Evolutionary conservation across 345 rosid species (phyloP), one percentile per base, ranked within the genome.

Genomic region (Orychophragmus violaceus): DNA sequence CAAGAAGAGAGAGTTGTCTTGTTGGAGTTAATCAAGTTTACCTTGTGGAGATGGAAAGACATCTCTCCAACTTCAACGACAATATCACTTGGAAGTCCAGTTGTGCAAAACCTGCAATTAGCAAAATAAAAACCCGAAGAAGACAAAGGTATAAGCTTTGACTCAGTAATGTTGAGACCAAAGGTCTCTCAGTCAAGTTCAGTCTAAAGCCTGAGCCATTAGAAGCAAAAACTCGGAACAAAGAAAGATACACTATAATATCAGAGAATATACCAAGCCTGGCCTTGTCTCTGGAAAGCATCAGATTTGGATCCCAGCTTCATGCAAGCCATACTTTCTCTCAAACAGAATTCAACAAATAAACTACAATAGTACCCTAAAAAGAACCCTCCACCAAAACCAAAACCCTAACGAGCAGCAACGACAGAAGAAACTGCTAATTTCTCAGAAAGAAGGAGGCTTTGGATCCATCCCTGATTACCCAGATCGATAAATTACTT

Each of bases 31-130:
- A 19, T n/a, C 52, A 42, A 74, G 14, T 23, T 61, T 81, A 94
- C 99, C 99, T 90, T 94, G 86, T 94, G 99, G 63, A 94, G 96
- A 81, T 91, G 99, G 65, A 91, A 94, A 60, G 96, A 85, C 93
- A 91, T 88, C 42, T 87, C 95, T 25, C 84, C 97, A 71, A 94
- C 99, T 82, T 94, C 91, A 72, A 94, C 89, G 37, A 77, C 78
- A 52, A 90, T 77, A 69, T 94, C 99, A 72, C 96, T 91, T 7
- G 96, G 97, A 73, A 94, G 99, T 68, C 95, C 99, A 19, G 93
- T 81, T 23, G 97, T 88, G 76, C 99, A 94, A 85, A 94, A 91
- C 99, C 99, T 94, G 64, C 16, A 32, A 64, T 57, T 59, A 17
- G 0, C 27, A 48, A 48, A 36, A 65, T 5, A 29, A 14, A 9